Conservation (phyloP, 805 yeast species). For the Pichia deserticola region DNA sequence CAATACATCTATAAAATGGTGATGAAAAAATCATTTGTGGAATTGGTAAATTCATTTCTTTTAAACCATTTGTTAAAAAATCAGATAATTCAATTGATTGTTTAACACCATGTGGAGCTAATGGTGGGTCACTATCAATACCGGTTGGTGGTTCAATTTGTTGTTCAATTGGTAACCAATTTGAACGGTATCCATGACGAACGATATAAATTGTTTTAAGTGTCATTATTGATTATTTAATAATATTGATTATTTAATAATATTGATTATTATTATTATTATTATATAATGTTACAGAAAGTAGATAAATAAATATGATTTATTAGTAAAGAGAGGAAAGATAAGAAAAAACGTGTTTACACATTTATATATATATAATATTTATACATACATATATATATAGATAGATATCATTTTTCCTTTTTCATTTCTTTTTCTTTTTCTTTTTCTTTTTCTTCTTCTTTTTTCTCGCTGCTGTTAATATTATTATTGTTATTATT, state of each 20-base stretch:
- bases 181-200: constrained; percentile 86
- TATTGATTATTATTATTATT: too few species aligned
- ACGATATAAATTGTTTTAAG: constrained; percentile 59
- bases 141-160: constrained; percentile 89
- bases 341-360: too few species aligned
- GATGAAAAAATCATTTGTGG: constrained; percentile 71
- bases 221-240: constrained; percentile 29
- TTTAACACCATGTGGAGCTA: constrained; percentile 80
- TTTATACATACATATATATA: too few species aligned
- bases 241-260: too few species aligned
- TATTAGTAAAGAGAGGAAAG: too few species aligned
- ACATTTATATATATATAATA: too few species aligned
- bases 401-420: not conserved
- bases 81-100: constrained; percentile 79
- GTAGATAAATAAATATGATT: too few species aligned
- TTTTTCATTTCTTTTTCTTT: not conserved
- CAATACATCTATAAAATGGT: constrained; percentile 86
- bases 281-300: too few species aligned
- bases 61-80: constrained; percentile 37
- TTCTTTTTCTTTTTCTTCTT: not conserved
- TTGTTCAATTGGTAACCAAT: constrained; percentile 80
- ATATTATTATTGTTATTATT: too few species aligned
- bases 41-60: constrained; percentile 30
- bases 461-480: not conserved
- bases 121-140: constrained; percentile 78